Evolutionary conservation across 192 early-diverging fungal species (phyloP).

Genomic region (Coemansia sp.): DNA sequence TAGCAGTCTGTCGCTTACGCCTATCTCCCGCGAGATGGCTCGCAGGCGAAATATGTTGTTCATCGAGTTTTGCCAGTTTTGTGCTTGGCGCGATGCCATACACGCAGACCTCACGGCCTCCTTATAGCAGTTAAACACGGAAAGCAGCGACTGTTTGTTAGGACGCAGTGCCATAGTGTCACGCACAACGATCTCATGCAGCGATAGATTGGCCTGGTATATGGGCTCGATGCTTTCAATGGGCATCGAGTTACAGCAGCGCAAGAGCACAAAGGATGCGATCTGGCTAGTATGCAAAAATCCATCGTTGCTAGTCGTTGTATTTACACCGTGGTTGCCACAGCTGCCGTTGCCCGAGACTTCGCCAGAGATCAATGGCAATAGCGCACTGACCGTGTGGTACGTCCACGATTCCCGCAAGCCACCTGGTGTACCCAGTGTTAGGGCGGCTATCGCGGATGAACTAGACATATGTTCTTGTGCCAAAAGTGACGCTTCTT

Average conservation of each 20-base stretch:
- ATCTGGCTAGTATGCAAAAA: conserved; percentile 25
- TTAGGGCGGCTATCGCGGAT: conserved; percentile 14
- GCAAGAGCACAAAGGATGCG: conserved; percentile 16
- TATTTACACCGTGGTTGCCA: neutral
- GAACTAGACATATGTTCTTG: conserved; percentile 24
- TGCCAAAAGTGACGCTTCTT: conserved; percentile 6
- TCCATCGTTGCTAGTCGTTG: neutral
- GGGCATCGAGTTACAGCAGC: conserved; percentile 4
- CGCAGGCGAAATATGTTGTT: conserved; percentile 40
- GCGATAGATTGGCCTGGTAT: conserved; percentile 26
- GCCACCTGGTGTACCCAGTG: conserved; percentile 5
- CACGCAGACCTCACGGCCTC: conserved; percentile 31
- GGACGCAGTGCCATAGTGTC: conserved; percentile 2
- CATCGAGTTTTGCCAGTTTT: conserved; percentile 45
- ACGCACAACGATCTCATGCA: conserved; percentile 36
- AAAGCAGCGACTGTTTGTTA: neutral
- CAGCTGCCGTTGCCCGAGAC: neutral
- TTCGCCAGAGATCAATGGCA: conserved; percentile 28
- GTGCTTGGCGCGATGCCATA: conserved; percentile 22
- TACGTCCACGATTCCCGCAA: conserved; percentile 24
- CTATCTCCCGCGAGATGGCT: neutral
- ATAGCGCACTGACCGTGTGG: conserved; percentile 24
- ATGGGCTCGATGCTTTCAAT: conserved; percentile 15
- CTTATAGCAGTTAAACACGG: conserved; percentile 19
- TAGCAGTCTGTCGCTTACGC: conserved; percentile 2